phyloP scores from a whole-genome alignment of 192 early-diverging fungal species.

The Spizellomyces sp. region DNA sequence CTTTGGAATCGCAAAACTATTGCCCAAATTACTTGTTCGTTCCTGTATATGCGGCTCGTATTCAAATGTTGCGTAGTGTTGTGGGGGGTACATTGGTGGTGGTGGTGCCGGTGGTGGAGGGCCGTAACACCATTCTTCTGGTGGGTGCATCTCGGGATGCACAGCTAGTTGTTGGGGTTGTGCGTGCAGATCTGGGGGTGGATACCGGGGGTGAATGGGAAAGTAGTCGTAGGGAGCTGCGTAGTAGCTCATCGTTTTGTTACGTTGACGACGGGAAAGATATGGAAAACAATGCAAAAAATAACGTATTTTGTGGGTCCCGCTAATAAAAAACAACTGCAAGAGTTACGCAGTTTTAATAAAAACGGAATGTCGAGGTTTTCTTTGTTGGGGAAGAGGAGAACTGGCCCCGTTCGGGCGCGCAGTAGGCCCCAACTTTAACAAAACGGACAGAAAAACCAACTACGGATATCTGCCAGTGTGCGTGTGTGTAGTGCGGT shows the following conservation, averaged over 20 bases:
- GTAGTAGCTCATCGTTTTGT: slow-evolving; percentile 4
- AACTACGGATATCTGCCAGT: no score
- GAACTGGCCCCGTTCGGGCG: no score
- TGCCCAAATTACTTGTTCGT: slow-evolving; percentile 24
- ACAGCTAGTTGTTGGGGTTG: not conserved
- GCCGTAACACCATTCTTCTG: slow-evolving; percentile 17
- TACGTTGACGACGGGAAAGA: no score
- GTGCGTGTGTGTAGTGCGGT: no score
- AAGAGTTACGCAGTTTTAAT: no score
- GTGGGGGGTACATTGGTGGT: slow-evolving; percentile 20
- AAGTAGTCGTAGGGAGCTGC: slow-evolving; percentile 6
- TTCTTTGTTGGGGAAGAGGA: no score
- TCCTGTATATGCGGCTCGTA: slow-evolving; percentile 13
- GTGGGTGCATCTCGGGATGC: slow-evolving; percentile 3
- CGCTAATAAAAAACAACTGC: no score
- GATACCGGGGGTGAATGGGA: slow-evolving; percentile 1
- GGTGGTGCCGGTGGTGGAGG: slow-evolving; percentile 10
- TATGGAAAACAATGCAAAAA: no score
- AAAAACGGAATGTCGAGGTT: no score
- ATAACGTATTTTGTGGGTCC: no score
- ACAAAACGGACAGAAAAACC: no score
- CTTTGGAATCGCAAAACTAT: slow-evolving; percentile 30
- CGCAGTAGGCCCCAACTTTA: no score
- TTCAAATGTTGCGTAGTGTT: not conserved
- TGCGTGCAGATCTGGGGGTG: not conserved